A percentile compares a stretch with the other conserved stretches of the same genome.
Evolutionary conservation across 129 eudicot genomes (phyloP).

Genomic region (Apium graveolens): DNA sequence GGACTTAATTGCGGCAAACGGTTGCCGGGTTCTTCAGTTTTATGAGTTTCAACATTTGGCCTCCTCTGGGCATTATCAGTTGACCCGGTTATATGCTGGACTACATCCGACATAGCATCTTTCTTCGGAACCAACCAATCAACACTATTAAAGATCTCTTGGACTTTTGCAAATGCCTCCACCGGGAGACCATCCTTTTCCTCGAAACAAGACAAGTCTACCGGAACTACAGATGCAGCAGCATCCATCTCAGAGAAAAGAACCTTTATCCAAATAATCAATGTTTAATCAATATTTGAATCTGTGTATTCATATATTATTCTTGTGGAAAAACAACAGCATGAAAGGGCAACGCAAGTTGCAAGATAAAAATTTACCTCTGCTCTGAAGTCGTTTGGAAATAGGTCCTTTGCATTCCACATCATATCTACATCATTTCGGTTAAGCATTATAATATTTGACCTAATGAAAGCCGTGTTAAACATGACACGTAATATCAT

Average conservation of each 20-base stretch:
- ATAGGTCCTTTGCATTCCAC: slow-evolving; percentile 79
- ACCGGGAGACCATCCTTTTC: slow-evolving; percentile 87
- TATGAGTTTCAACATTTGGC: slow-evolving; percentile 33
- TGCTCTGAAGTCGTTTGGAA: slow-evolving; percentile 73
- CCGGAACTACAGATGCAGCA: slow-evolving; percentile 43
- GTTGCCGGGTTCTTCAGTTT: slow-evolving; percentile 18
- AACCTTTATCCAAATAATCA: slow-evolving; percentile 51
- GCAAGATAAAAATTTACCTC: slow-evolving; percentile 46
- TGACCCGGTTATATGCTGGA: slow-evolving; percentile 43
- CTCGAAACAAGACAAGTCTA: slow-evolving; percentile 55
- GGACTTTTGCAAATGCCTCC: slow-evolving; percentile 96
- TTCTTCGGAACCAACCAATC: slow-evolving; percentile 73
- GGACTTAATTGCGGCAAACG: slow-evolving; percentile 10
- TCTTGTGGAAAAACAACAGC: slow-evolving; percentile 10
- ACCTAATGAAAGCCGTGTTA: slow-evolving; percentile 89
- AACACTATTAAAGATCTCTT: slow-evolving; percentile 72
- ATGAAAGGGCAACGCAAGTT: slow-evolving; percentile 8
- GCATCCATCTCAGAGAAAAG: slow-evolving; percentile 90
- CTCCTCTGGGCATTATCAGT: slow-evolving; percentile 28
- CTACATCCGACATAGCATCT: slow-evolving; percentile 45
- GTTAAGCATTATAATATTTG: slow-evolving; percentile 80
- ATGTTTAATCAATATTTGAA: slow-evolving; percentile 13
- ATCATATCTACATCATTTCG: slow-evolving; percentile 81
- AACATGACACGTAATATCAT: slow-evolving; percentile 87
- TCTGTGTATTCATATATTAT: background rate